phyloP scores from a whole-genome alignment of 768 basidiomycete genomes.

The Sporobolomyces pararoseus region DNA sequence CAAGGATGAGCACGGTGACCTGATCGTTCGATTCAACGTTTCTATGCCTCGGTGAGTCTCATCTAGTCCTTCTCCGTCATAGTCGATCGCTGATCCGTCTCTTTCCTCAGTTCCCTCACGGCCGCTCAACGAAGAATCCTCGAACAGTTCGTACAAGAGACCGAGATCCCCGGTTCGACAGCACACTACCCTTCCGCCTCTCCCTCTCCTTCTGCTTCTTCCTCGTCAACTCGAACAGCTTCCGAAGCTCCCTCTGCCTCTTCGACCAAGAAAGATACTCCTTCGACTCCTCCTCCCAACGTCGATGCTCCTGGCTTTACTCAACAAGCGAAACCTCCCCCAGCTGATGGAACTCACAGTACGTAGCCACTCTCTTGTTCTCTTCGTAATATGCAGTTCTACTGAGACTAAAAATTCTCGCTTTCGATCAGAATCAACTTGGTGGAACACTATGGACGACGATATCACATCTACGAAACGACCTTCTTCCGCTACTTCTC shows the following conservation, averaged over 20 bases:
- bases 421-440: constrained; percentile 6
- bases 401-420: not conserved
- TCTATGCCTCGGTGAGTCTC: constrained; percentile 77
- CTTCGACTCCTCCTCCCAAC: constrained; percentile 15
- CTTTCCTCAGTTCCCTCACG: constrained; percentile 65
- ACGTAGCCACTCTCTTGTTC: not conserved
- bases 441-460: constrained; percentile 39
- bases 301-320: constrained; percentile 23
- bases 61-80: not conserved
- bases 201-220: not conserved
- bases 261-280: not conserved
- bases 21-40: constrained; percentile 82
- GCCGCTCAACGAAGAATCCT: constrained; percentile 78
- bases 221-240: not conserved
- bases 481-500: constrained; percentile 4
- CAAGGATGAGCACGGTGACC: constrained; percentile 70
- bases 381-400: not conserved
- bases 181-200: constrained; percentile 8
- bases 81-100: not conserved
- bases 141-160: constrained; percentile 82
- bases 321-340: constrained; percentile 33
- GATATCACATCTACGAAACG: constrained; percentile 26
- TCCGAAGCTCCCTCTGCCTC: not conserved
- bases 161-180: constrained; percentile 38
- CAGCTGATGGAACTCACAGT: constrained; percentile 14